Evolutionary conservation across 176 grass and related monocot species (phyloP).

Genomic region (Cenchrus fungigraminus): DNA sequence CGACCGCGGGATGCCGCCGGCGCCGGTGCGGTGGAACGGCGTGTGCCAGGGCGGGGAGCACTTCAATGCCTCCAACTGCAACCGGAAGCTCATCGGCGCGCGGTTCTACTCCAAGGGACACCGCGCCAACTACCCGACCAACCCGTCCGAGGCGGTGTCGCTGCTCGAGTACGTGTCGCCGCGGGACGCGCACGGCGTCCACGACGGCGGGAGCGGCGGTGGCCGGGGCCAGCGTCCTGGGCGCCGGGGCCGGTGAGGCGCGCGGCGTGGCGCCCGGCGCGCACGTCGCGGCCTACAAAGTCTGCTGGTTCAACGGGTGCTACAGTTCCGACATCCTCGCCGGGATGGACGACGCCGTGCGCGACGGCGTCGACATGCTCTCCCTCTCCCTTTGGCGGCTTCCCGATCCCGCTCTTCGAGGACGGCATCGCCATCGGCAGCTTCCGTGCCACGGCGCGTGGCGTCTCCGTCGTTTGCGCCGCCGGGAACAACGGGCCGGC

Average conservation of each 20-base stretch:
- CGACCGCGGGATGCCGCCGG: slow-evolving; percentile 74
- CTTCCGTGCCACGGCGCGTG: slow-evolving; percentile 66
- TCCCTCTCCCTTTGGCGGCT: slow-evolving; percentile 81
- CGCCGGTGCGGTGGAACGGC: slow-evolving; percentile 62
- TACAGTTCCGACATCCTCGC: slow-evolving; percentile 94
- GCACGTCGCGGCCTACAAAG: slow-evolving; percentile 84
- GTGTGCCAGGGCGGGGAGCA: slow-evolving; percentile 74
- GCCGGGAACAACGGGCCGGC: slow-evolving; percentile 77
- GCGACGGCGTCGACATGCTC: slow-evolving; percentile 73
- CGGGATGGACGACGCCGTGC: slow-evolving; percentile 89
- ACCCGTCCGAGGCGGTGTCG: slow-evolving; percentile 38
- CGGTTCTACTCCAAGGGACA: slow-evolving; percentile 94
- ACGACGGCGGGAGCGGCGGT: slow-evolving; percentile 61
- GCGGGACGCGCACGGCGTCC: slow-evolving; percentile 73
- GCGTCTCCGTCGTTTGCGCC: slow-evolving; percentile 74
- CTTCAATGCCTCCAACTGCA: slow-evolving; percentile 71
- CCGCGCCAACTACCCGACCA: slow-evolving; percentile 73
- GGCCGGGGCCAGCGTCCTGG: slow-evolving; percentile 57
- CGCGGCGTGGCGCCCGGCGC: slow-evolving; percentile 66
- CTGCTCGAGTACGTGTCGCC: slow-evolving; percentile 78
- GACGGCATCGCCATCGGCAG: slow-evolving; percentile 92
- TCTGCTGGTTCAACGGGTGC: slow-evolving; percentile 95
- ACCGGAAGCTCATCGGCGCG: slow-evolving; percentile 91
- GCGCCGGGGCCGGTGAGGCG: slow-evolving; percentile 55
- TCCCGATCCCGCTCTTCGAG: slow-evolving; percentile 91